A percentile compares a stretch with the other conserved stretches of the same genome.
These are phyloP conservation scores for Xylariaceae sp. DNA, from an alignment of 2,329 filamentous ascomycete species.

Conservation along the genomic window DNA sequence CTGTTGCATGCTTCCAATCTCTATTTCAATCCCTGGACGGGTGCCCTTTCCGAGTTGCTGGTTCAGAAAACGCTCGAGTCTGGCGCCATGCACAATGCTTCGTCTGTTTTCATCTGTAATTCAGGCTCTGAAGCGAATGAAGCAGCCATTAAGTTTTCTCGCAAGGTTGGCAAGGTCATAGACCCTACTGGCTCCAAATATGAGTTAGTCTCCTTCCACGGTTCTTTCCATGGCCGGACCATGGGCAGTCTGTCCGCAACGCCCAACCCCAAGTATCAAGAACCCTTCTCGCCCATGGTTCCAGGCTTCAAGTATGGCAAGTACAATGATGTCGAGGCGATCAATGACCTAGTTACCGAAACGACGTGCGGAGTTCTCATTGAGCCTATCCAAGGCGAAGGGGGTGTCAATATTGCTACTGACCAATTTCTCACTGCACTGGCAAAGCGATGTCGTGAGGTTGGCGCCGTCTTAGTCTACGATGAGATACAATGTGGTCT, in stretches of 20 bases:
- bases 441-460: slow-evolving; percentile 82
- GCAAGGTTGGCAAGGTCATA: slow-evolving; percentile 82
- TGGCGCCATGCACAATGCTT: slow-evolving; percentile 81
- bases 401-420: slow-evolving; percentile 84
- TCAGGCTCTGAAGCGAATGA: slow-evolving; percentile 97
- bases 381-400: slow-evolving; percentile 97
- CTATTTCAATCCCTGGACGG: slow-evolving; percentile 97
- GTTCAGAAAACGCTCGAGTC: slow-evolving; percentile 80
- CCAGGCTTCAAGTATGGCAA: slow-evolving; percentile 88
- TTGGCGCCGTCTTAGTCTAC: slow-evolving; percentile 88
- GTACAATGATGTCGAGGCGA: slow-evolving; percentile 79
- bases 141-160: slow-evolving; percentile 94
- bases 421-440: slow-evolving; percentile 84
- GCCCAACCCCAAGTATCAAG: slow-evolving; percentile 97
- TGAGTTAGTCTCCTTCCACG: slow-evolving; percentile 89
- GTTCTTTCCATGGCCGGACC: slow-evolving; percentile 94
- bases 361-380: slow-evolving; percentile 93
- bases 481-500: slow-evolving; percentile 98
- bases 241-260: slow-evolving; percentile 97
- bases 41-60: slow-evolving; percentile 83
- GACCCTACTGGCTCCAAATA: slow-evolving; percentile 76
- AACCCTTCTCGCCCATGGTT: slow-evolving; percentile 93
- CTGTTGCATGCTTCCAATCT: slow-evolving; percentile 94
- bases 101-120: slow-evolving; percentile 91
- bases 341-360: slow-evolving; percentile 78